Conservation (phyloP, 2,329 filamentous ascomycete genomes). For the Pezicula carpinea region DNA sequence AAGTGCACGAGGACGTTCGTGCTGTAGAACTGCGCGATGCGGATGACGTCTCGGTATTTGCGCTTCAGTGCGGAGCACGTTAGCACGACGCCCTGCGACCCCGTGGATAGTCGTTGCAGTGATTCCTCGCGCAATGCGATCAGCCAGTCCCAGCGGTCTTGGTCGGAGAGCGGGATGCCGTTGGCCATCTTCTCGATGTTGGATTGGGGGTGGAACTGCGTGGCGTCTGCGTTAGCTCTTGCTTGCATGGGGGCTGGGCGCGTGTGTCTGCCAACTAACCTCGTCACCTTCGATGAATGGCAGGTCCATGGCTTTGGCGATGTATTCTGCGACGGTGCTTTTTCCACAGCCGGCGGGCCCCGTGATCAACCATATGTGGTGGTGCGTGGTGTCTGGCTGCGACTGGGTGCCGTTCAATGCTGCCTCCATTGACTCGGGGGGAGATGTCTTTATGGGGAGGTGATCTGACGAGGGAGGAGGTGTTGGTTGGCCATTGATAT, state of each 20-base stretch:
- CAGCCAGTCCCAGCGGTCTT: slow-evolving; percentile 97
- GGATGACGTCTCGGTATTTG: slow-evolving; percentile 92
- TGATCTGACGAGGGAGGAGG: slow-evolving; percentile 20
- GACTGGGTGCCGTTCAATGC: slow-evolving; percentile 11
- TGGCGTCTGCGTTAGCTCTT: slow-evolving; percentile 7
- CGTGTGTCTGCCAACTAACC: slow-evolving; percentile 43
- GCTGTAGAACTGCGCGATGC: slow-evolving; percentile 72
- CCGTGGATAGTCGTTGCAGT: slow-evolving; percentile 44
- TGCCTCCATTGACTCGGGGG: slow-evolving; percentile 12
- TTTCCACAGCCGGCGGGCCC: slow-evolving; percentile 78
- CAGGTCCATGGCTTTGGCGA: slow-evolving; percentile 57
- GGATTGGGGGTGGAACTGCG: slow-evolving; percentile 66
- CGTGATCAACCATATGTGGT: slow-evolving; percentile 78
- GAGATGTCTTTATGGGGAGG: slow-evolving; percentile 16
- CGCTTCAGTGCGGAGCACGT: slow-evolving; percentile 95
- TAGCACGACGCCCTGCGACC: slow-evolving; percentile 75
- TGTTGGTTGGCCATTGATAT: slow-evolving; percentile 19
- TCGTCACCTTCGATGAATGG: slow-evolving; percentile 76
- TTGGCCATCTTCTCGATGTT: slow-evolving; percentile 90
- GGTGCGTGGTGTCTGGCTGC: slow-evolving; percentile 28
- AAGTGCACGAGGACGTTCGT: slow-evolving; percentile 80
- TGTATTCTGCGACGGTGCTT: slow-evolving; percentile 65
- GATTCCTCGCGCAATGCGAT: slow-evolving; percentile 69
- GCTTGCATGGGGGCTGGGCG: neutral
- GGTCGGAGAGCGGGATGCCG: slow-evolving; percentile 81